A percentile compares a stretch with the other conserved stretches of the same genome.
Conservation (phyloP, 1,284 basidiomycete genomes). For the Cutaneotrichosporon sp. region DNA sequence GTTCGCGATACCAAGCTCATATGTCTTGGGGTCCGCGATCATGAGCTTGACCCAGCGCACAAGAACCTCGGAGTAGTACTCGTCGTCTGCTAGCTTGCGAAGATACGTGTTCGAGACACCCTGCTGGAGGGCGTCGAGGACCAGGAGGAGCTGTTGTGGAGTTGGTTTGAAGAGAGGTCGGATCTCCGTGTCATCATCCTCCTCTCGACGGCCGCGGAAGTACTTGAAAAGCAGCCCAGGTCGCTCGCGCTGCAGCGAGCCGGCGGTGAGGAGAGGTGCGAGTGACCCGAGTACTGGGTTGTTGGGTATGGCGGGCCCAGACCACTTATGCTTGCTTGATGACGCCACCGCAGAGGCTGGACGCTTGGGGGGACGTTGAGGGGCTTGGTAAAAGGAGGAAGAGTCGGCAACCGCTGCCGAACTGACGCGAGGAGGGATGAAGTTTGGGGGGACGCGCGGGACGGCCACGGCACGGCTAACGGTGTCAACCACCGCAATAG, state of each 20-base stretch:
- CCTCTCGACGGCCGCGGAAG: conserved; percentile 21
- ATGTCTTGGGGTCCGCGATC: conserved; percentile 26
- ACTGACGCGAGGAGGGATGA: not conserved
- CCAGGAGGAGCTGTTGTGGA: conserved; percentile 30
- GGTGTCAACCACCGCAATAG: not conserved
- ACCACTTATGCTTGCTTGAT: conserved; percentile 1
- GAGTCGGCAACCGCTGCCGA: conserved; percentile 5
- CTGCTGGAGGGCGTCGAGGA: conserved; percentile 25
- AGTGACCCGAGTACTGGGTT: conserved; percentile 5
- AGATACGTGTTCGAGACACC: conserved; percentile 33
- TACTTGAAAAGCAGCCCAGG: conserved; percentile 34
- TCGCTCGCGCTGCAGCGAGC: conserved; percentile 18
- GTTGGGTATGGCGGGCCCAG: conserved; percentile 6
- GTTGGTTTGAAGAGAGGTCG: conserved; percentile 25
- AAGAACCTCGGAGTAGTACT: conserved; percentile 28
- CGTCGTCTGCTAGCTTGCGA: conserved; percentile 34
- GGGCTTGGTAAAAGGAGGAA: conserved; percentile 3
- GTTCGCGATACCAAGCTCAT: conserved; percentile 32
- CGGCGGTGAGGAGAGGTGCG: not conserved
- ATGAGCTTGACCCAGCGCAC: conserved; percentile 31
- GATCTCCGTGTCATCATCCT: not conserved
- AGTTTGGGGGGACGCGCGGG: not conserved
- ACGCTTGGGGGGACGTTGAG: not conserved
- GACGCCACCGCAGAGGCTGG: not conserved
- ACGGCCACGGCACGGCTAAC: not conserved